A percentile compares a stretch with the other conserved stretches of the same genome.
These are phyloP conservation scores for Cytospora paraplurivora DNA, from an alignment of 2,329 filamentous ascomycete species.

Conservation along the genomic window DNA sequence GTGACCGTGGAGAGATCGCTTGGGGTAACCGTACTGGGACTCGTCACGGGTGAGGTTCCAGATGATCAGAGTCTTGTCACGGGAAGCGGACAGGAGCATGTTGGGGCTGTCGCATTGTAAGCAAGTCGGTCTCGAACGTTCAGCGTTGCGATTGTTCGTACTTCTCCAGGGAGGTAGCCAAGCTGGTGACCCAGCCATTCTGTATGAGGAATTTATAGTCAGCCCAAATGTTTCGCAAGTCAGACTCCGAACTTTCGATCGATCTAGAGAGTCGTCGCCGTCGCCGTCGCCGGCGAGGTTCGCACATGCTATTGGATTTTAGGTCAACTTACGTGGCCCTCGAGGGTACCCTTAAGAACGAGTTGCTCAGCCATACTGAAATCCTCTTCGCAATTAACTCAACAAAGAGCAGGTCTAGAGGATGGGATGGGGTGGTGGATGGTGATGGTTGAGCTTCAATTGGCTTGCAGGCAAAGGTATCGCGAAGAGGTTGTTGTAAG, in stretches of 20 bases:
- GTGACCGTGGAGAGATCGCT: conserved; percentile 98
- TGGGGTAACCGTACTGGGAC: conserved; percentile 97
- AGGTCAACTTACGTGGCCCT: conserved; percentile 78
- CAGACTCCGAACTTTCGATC: background rate
- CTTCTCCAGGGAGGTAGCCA: conserved; percentile 99
- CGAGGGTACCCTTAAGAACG: conserved; percentile 94
- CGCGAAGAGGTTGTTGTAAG: conserved; percentile 31
- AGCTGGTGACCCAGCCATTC: conserved; percentile 98
- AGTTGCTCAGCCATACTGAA: conserved; percentile 84
- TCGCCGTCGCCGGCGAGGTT: conserved; percentile 20
- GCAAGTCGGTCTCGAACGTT: conserved; percentile 32
- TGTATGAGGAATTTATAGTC: conserved; percentile 38
- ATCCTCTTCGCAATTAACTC: conserved; percentile 39
- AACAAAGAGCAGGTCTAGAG: conserved; percentile 36
- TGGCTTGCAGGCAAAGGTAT: conserved; percentile 27
- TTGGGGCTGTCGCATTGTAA: conserved; percentile 69
- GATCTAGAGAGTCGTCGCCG: conserved; percentile 13
- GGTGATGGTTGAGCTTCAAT: conserved; percentile 35
- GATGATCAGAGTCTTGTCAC: conserved; percentile 99
- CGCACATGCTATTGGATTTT: conserved; percentile 34
- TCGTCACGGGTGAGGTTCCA: conserved; percentile 99
- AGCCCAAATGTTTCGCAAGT: conserved; percentile 29
- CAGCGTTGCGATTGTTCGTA: conserved; percentile 50
- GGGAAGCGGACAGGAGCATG: conserved; percentile 97
- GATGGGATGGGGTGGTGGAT: conserved; percentile 43